Conservation (phyloP, 768 basidiomycete genomes). For the Suillus weaverae region DNA sequence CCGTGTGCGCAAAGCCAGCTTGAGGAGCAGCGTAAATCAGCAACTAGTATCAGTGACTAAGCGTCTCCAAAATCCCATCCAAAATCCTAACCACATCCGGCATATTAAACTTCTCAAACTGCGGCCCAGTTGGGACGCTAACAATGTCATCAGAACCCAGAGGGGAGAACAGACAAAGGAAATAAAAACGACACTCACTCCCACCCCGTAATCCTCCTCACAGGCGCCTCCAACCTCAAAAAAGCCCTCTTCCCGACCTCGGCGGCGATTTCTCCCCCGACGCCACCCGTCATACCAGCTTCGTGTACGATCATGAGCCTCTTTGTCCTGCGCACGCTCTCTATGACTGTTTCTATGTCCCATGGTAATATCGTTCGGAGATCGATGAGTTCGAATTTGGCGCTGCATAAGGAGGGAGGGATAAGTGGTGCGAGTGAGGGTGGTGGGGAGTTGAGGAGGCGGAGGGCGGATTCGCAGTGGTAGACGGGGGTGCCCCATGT, state of each 20-base stretch:
- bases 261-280: conserved; percentile 90
- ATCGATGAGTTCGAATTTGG: conserved; percentile 87
- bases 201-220: conserved; percentile 88
- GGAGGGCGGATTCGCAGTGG: conserved; percentile 82
- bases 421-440: conserved; percentile 60
- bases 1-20: background rate
- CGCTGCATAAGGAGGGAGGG: conserved; percentile 61
- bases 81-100: conserved; percentile 83
- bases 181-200: conserved; percentile 87
- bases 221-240: conserved; percentile 83
- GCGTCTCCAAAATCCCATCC: conserved; percentile 82
- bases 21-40: background rate
- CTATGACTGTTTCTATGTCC: conserved; percentile 77
- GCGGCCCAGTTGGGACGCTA: conserved; percentile 78
- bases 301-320: conserved; percentile 92
- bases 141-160: conserved; percentile 36
- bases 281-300: conserved; percentile 83
- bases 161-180: no score
- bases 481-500: conserved; percentile 95
- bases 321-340: conserved; percentile 84
- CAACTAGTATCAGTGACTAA: conserved; percentile 52
- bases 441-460: conserved; percentile 69
- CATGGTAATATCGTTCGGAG: conserved; percentile 87
- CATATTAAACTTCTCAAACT: conserved; percentile 91
- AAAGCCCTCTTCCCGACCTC: conserved; percentile 85